A percentile compares a stretch with the other conserved stretches of the same genome.
phyloP scores from a whole-genome alignment of 192 early-diverging fungal species.

The Chytriomyces sp. region DNA sequence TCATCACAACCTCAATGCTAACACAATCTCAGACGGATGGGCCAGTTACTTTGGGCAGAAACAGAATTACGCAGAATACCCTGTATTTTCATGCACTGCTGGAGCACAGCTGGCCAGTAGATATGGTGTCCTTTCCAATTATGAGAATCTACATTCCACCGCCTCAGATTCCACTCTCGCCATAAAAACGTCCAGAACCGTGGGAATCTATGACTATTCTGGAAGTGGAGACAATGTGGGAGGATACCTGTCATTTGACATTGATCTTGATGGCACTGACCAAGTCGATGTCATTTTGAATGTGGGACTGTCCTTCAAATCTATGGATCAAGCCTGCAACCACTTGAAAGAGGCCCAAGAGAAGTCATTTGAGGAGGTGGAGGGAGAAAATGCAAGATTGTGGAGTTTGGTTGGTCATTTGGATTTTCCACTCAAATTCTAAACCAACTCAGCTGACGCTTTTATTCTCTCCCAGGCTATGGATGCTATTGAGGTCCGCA shows the following conservation, averaged over 20 bases:
- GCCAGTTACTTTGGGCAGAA: neutral
- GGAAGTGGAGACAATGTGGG: neutral
- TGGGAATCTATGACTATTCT: neutral
- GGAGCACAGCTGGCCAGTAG: too few species aligned
- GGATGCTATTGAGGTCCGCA: neutral
- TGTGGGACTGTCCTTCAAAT: constrained; percentile 35
- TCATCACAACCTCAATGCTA: neutral
- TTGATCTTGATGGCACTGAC: neutral
- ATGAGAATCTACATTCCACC: too few species aligned
- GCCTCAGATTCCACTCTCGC: too few species aligned
- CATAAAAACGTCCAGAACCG: neutral
- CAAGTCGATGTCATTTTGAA: neutral
- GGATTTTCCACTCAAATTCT: too few species aligned
- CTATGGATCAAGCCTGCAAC: constrained; percentile 24
- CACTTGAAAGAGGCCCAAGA: constrained; percentile 23
- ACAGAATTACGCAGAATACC: neutral
- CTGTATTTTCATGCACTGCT: neutral
- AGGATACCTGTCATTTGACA: neutral
- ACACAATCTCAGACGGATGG: neutral
- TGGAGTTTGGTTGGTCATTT: constrained; percentile 9
- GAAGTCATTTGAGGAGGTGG: neutral
- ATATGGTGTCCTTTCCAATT: too few species aligned
- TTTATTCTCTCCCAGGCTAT: neutral
- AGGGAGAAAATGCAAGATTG: neutral
- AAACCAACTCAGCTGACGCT: too few species aligned